Percentiles rank a stretch among this genome's conserved stretches.
Evolutionary conservation across 345 rosid genomes (phyloP).

Genomic region (Eucalyptus curtisii): DNA sequence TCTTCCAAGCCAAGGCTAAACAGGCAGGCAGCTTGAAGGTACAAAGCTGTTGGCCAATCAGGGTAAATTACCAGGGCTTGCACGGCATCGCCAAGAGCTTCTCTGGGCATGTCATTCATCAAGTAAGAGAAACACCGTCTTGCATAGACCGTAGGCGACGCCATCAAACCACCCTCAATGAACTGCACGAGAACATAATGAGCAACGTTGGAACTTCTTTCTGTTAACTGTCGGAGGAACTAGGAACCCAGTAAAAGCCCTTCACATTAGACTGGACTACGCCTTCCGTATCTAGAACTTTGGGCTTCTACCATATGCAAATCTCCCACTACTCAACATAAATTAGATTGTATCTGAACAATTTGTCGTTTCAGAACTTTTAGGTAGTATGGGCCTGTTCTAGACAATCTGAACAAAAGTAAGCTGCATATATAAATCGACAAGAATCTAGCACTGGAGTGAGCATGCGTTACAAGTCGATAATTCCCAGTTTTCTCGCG

Average conservation of each 20-base stretch:
- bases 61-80: conserved; percentile 35
- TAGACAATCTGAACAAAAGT: neutral
- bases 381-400: neutral
- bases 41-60: conserved; percentile 30
- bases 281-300: neutral
- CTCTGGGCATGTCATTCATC: conserved; percentile 20
- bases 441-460: neutral
- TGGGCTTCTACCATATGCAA: neutral
- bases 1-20: conserved; percentile 24
- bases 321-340: neutral
- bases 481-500: neutral
- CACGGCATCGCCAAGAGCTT: conserved; percentile 43
- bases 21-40: conserved; percentile 34
- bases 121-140: conserved; percentile 33
- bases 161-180: conserved; percentile 28
- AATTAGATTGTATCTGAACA: neutral
- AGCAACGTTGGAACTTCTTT: neutral
- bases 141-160: conserved; percentile 26
- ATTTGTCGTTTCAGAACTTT: neutral
- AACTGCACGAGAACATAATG: conserved; percentile 3
- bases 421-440: neutral
- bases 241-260: neutral
- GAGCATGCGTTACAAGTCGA: neutral
- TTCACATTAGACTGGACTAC: neutral
- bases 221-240: neutral